Evolutionary conservation across 208 protist species (phyloP).

Genomic region (Leishmania tarentolae): DNA sequence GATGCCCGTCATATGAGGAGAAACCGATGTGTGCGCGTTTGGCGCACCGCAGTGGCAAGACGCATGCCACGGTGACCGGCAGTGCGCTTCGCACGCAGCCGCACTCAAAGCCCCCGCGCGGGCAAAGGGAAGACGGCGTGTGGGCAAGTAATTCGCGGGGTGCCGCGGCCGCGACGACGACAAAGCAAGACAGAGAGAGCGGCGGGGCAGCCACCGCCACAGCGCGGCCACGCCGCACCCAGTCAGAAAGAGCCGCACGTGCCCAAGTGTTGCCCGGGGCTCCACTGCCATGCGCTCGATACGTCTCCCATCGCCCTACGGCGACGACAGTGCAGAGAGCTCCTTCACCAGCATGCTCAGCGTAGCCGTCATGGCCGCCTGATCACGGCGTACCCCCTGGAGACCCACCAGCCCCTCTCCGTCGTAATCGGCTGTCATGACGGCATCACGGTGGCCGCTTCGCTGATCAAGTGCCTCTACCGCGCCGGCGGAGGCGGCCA

Average conservation of each 20-base stretch:
- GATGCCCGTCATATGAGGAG: not conserved
- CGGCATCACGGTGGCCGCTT: not conserved
- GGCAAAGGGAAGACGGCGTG: not conserved
- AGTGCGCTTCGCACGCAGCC: not conserved
- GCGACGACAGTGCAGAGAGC: not conserved
- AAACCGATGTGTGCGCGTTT: not conserved
- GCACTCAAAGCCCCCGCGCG: not conserved
- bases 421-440: not conserved
- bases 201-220: not conserved
- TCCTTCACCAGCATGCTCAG: conserved; percentile 6
- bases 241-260: not conserved
- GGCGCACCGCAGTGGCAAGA: not conserved
- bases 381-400: conserved; percentile 15
- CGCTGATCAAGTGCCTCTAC: not conserved
- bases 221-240: not conserved
- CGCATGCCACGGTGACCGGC: not conserved
- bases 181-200: not conserved
- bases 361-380: conserved; percentile 18
- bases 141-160: not conserved
- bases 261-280: not conserved
- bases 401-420: conserved; percentile 14
- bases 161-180: not conserved
- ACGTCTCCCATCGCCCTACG: not conserved
- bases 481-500: not conserved
- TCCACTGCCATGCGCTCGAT: not conserved